Conservation (phyloP, 2,329 filamentous ascomycete species). For the Metarhizium guizhouense region DNA sequence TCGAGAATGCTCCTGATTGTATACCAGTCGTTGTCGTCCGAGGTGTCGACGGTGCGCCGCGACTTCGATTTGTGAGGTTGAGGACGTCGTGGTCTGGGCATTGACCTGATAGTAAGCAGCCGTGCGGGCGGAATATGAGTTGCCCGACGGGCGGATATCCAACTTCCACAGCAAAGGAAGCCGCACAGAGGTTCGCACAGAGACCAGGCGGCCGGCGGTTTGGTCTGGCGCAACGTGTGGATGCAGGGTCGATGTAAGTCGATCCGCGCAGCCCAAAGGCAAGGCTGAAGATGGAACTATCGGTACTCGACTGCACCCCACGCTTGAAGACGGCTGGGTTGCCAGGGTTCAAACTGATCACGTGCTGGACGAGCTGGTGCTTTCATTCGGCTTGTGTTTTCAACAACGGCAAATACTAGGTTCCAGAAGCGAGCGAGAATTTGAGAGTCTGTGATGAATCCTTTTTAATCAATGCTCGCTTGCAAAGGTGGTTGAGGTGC, state of each 20-base stretch:
- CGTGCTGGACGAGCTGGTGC: background rate
- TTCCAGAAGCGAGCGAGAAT: no score
- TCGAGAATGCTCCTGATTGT: conserved; percentile 25
- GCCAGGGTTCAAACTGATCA: background rate
- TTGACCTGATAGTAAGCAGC: conserved; percentile 16
- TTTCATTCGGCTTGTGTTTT: background rate
- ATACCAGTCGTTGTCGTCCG: conserved; percentile 22
- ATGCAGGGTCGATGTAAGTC: conserved; percentile 21
- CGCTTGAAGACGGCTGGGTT: no score
- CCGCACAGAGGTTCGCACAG: background rate
- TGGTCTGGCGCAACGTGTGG: conserved; percentile 18
- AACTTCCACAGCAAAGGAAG: background rate
- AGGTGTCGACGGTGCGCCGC: conserved; percentile 9
- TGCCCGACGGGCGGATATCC: background rate
- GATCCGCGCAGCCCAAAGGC: conserved; percentile 14
- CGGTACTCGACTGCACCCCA: no score
- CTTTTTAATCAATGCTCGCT: no score
- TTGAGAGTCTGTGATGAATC: no score
- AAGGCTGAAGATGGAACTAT: conserved; percentile 8
- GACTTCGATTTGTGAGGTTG: conserved; percentile 11
- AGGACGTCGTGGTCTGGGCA: conserved; percentile 21
- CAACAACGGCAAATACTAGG: no score
- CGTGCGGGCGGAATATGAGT: background rate
- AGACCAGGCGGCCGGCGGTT: conserved; percentile 13
- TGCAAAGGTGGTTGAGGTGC: no score